These are phyloP conservation scores for Hippophae tibetana DNA, from an alignment of 306 rosid species.

Conservation along the genomic window DNA sequence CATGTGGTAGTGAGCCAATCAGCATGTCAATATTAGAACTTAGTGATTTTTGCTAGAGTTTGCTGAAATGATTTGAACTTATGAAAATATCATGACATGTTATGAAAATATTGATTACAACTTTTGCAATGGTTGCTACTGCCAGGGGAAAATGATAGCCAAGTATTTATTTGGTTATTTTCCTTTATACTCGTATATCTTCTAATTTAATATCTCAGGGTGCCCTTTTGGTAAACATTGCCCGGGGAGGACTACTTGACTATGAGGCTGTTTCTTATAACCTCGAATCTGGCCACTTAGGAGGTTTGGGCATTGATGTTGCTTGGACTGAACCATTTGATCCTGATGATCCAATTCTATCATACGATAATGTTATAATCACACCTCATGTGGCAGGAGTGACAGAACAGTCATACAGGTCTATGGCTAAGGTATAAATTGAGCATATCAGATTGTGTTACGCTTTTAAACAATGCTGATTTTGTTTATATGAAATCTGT, in stretches of 20 bases:
- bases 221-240: conserved; percentile 65
- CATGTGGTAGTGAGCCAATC: too few species aligned
- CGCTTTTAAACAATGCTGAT: neutral
- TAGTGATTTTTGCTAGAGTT: too few species aligned
- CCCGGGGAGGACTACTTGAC: conserved; percentile 64
- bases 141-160: too few species aligned
- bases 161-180: neutral
- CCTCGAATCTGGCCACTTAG: conserved; percentile 63
- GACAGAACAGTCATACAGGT: conserved; percentile 64
- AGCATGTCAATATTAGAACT: too few species aligned
- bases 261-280: conserved; percentile 45
- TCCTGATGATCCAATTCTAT: conserved; percentile 61
- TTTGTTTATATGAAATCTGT: neutral
- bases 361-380: conserved; percentile 56
- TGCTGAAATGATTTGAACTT: too few species aligned
- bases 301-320: conserved; percentile 84
- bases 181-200: neutral
- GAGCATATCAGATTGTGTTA: neutral
- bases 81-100: too few species aligned
- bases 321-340: conserved; percentile 88
- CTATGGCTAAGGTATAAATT: conserved; percentile 70
- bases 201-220: conserved; percentile 39
- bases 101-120: too few species aligned
- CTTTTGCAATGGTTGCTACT: too few species aligned
- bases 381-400: conserved; percentile 93